phyloP scores from a whole-genome alignment of 2,329 filamentous ascomycete species.

The Endocalyx cinctus region DNA sequence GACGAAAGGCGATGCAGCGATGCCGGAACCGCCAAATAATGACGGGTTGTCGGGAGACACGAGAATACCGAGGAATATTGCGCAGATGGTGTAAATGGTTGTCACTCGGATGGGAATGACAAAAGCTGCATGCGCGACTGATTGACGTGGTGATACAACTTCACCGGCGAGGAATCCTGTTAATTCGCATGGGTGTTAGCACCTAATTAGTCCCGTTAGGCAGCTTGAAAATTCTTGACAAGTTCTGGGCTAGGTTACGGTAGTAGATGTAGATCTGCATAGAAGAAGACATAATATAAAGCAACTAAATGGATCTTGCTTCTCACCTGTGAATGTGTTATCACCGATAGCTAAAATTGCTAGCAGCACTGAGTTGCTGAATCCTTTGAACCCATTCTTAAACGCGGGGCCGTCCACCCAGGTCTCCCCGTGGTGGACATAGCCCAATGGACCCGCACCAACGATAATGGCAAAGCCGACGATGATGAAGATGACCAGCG shows the following conservation, averaged over 20 bases:
- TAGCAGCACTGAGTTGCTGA: constrained; percentile 15
- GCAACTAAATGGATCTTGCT: too few relatives aligned
- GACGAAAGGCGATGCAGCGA: constrained; percentile 2
- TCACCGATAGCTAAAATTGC: constrained; percentile 15
- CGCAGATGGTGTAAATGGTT: constrained; percentile 1
- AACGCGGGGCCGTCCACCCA: constrained; percentile 29
- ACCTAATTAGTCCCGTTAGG: neutral
- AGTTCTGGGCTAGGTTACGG: too few relatives aligned
- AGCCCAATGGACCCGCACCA: constrained; percentile 33
- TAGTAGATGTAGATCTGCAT: too few relatives aligned
- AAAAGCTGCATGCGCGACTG: constrained; percentile 27
- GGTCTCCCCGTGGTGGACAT: constrained; percentile 24
- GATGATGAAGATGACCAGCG: constrained; percentile 31
- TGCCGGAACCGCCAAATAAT: constrained; percentile 1
- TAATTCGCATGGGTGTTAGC: neutral
- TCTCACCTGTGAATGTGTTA: constrained; percentile 27
- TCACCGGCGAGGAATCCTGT: constrained; percentile 28
- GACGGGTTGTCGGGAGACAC: neutral
- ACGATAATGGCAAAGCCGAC: constrained; percentile 31
- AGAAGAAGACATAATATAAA: too few relatives aligned
- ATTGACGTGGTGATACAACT: constrained; percentile 28
- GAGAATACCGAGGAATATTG: constrained; percentile 1
- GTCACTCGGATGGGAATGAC: constrained; percentile 27
- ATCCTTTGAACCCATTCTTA: constrained; percentile 26
- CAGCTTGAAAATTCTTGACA: too few relatives aligned